Evolutionary conservation across 768 basidiomycete species (phyloP), one percentile per base, ranked within the genome.

Genomic region (Pleurotus citrinopileatus): DNA sequence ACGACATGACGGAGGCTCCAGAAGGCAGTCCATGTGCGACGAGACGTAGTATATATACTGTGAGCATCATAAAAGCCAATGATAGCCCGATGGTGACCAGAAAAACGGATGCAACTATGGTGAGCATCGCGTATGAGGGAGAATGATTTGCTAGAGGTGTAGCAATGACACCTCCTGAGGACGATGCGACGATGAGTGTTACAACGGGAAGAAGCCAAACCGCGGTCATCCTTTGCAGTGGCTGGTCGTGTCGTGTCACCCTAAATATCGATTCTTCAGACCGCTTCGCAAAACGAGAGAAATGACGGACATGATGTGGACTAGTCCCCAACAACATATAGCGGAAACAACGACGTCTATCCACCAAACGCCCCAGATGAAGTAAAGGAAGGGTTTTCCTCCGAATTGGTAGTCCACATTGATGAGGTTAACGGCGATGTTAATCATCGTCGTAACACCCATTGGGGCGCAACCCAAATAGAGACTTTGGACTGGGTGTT

Each of bases 141-240:
- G 81, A 79, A 61, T 77, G 72, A 8, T 67, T 55, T 8, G 73
- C 57, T 3, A 92, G 64, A 3, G 81, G 71, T 2, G 66, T 61
- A 0, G 82, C 81, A 20, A 91, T 65, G 37, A 84, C 66, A 0
- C 78, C 85, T 1, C 89, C 89, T 0, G 82, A 73, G 1, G 90
- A 85, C 0, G 87, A 76, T 1, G 80, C 81, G 62, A 92, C 90
- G 40, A 87, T 78, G 13, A 86, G 75, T 0, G 89, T 81, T 2
- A 92, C 85, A 9, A 89, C 79, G 0, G 91, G 91, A 26, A 92
- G 82, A 6, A 91, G 71, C 89, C 89, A 91, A 19, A 75, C 65
- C 20, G 84, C 69, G 0, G 82, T 82, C 77, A 90, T 79, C 1
- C 69, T 63, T 38, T 77, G 70, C 4, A 84, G 61, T 0, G 81